A percentile compares a stretch with the other conserved stretches of the same genome.
Evolutionary conservation across 1,284 basidiomycete species (phyloP).

Genomic region (Ustilago esculenta): DNA sequence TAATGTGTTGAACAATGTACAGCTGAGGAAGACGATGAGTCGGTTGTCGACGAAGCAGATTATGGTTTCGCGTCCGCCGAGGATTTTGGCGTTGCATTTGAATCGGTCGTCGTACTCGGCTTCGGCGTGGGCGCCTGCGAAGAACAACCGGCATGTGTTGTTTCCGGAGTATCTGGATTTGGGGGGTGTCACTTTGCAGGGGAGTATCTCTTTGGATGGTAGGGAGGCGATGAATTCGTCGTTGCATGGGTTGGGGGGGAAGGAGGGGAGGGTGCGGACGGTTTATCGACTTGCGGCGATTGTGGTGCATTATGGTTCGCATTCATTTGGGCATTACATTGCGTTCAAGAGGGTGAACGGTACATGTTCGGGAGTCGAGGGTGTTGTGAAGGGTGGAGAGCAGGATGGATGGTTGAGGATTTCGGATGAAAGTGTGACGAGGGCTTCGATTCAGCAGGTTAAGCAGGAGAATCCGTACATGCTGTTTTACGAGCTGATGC

Average conservation of each 20-base stretch:
- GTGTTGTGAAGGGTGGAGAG: neutral
- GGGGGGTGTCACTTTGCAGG: conserved; percentile 44
- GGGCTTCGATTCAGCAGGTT: conserved; percentile 50
- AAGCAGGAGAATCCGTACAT: conserved; percentile 62
- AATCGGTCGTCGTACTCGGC: conserved; percentile 57
- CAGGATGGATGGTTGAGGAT: conserved; percentile 55
- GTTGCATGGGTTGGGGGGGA: neutral
- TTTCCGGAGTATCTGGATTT: conserved; percentile 62
- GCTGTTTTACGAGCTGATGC: conserved; percentile 60
- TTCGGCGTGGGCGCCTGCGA: conserved; percentile 52
- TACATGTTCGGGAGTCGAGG: neutral
- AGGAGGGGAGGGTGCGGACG: conserved; percentile 4
- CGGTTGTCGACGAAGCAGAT: conserved; percentile 61
- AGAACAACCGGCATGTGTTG: conserved; percentile 59
- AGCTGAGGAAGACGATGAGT: conserved; percentile 42
- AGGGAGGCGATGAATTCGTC: conserved; percentile 22
- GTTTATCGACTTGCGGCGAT: conserved; percentile 53
- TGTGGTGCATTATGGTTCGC: conserved; percentile 64
- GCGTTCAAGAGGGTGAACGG: conserved; percentile 48
- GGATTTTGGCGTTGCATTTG: conserved; percentile 58
- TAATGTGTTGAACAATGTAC: conserved; percentile 25
- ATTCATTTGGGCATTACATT: conserved; percentile 64
- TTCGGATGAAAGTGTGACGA: conserved; percentile 59
- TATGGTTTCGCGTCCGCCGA: conserved; percentile 59
- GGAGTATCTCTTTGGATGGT: conserved; percentile 41